phyloP scores from a whole-genome alignment of 2,329 filamentous ascomycete genomes.

The Cladosporium sp. region DNA sequence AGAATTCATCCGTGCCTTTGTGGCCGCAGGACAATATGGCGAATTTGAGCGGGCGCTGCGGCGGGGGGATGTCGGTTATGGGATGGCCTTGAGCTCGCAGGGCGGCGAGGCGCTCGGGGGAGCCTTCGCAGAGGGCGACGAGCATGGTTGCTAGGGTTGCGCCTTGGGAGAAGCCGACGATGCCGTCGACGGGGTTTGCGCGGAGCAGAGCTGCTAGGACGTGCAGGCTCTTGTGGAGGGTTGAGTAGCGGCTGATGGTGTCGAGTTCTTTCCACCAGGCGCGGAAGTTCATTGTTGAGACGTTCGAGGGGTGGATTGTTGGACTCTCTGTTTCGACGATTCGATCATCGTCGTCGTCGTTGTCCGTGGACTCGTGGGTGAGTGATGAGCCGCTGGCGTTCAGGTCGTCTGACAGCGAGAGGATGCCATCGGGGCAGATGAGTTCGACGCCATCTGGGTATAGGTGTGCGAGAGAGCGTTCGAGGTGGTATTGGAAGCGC shows the following conservation, averaged over 20 bases:
- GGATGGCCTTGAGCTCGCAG: slow-evolving; percentile 21
- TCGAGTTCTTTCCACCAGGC: neutral
- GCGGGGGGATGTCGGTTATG: slow-evolving; percentile 20
- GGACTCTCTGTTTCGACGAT: no score
- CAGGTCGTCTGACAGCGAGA: neutral
- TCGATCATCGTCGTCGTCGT: no score
- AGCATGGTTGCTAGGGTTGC: neutral
- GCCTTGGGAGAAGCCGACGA: neutral
- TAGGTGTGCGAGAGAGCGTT: neutral
- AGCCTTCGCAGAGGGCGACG: neutral
- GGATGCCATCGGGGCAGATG: neutral
- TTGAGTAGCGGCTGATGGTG: neutral
- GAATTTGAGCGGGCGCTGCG: slow-evolving; percentile 26
- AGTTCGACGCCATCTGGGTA: neutral
- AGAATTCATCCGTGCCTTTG: slow-evolving; percentile 22
- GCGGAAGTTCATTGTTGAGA: neutral
- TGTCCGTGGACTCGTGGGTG: neutral
- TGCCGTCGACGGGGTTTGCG: neutral
- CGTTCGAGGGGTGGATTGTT: no score
- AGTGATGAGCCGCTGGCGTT: neutral
- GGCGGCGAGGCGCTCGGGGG: neutral
- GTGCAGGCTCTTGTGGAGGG: neutral
- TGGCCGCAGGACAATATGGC: slow-evolving; percentile 24
- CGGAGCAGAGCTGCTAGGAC: neutral
- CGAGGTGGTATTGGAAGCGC: neutral